Evolutionary conservation across 2,329 filamentous ascomycete species (phyloP), one percentile per base, ranked within the genome.

Genomic region (Fonsecaea monophora): DNA sequence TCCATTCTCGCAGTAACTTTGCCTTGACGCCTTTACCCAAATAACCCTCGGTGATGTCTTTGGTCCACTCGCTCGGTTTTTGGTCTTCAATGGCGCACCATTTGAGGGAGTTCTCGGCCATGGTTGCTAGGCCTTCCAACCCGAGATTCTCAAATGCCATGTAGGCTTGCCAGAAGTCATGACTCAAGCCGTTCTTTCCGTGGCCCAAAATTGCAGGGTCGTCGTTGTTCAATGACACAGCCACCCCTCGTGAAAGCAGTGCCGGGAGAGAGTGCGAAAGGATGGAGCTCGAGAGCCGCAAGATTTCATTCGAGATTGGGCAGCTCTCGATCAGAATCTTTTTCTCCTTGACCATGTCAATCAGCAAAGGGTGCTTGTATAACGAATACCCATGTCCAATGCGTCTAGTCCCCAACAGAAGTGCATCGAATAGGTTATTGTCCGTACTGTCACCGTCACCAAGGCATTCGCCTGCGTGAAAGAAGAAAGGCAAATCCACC

Each of bases 71-170:
- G 7, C 87, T 85, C 10, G 85, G 78, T 21, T 80, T 85, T 76
- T 92, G 88, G 72, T 97, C 93, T 76, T 96, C 92, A 73, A 94
- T 96, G 25, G 90, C 90, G 8, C 92, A 90, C 92, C 92, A 98
- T 48, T 92, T 86, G 53, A 98, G 88, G 71, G 92, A 96, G 75
- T 97, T 98, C 83, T 98, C 93, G 0, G 93, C 94, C 73, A 99
- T 83, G 65, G 89, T 91, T 0, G 91, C 94, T 60, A 98, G 80
- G 0, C 94, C 94, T 10, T 92, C 92, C 2, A 98, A 83, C 0
- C 94, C 95, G 13, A 97, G 85, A 75, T 96, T 97, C 66, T 96
- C 90, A 87, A 94, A 95, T 0, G 92, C 94, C 78, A 97, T 93
- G 21, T 97, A 81, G 1, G 91, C 90, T 78, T 96, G 92, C 92